Evolutionary conservation across 345 rosid genomes (phyloP), one percentile per base, ranked within the genome.

Genomic region (Gossypium stocksii): DNA sequence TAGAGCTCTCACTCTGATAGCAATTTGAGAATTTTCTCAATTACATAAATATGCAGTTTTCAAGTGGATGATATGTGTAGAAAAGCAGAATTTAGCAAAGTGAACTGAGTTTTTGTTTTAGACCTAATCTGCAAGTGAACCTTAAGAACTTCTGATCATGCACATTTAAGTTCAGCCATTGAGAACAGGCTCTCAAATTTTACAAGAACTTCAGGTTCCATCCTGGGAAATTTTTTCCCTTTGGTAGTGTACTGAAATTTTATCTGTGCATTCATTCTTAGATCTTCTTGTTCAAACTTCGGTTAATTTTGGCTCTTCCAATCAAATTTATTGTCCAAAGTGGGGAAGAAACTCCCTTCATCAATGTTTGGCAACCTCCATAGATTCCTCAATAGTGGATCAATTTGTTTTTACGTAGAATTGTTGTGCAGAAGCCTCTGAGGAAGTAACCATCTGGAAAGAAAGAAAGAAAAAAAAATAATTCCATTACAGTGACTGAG

Each of bases 401-500:
- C 3, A 53, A 14, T 25, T 23, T 63, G 59, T 38, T 48, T 65
- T 48, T 49, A 48, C 13, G 38, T 57, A 52, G 41, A 25, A 38
- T 8, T 22, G 23, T 44, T 66, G n/a, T 64, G 8, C 76, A 75
- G 70, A 79, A 79, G 43, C 25, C 29, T 51, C 13, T 48, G 72
- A 38, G 22, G 9, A 70, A 63, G 27, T 20, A 44, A 46, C 66
- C 27, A 20, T 59, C 17, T 7, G 20, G 51, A 22, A 58, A 49
- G 64, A 34, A 34, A 34, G 41, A 34, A 5, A 34, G 41, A 34
- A 34, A 34, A 34, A 34, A 5, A 34, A 34, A 34, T 0, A 34
- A 34, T 34, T 34, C 41, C 41, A 6, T 34, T 7, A 34, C 41
- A 34, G 41, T 34, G 41, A 34, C 41, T 34, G 41, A 34, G 41